Percentiles rank a stretch among this genome's conserved stretches.
Conservation (phyloP, 495 filamentous ascomycete genomes). For the Penicillium paxilli region DNA sequence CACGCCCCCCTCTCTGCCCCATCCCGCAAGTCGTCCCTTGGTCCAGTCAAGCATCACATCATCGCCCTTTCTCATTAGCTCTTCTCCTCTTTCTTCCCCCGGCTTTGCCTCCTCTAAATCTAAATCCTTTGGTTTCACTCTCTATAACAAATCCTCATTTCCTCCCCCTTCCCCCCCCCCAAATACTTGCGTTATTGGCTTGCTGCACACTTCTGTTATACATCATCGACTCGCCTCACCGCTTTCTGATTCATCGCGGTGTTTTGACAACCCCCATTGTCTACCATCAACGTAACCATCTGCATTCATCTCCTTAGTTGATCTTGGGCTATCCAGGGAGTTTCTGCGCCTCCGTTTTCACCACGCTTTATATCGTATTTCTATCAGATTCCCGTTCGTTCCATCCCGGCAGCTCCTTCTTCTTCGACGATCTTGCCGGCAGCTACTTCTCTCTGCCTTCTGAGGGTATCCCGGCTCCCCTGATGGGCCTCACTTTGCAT, state of each 20-base stretch:
- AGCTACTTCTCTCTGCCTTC: constrained; percentile 3
- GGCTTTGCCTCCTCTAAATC: constrained; percentile 8
- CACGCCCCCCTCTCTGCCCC: constrained; percentile 21
- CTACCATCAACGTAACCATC: not conserved
- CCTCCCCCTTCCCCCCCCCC: constrained; percentile 1
- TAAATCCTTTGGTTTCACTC: not conserved
- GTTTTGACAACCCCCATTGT: constrained; percentile 5
- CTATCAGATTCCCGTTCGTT: constrained; percentile 7
- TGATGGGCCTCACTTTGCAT: constrained; percentile 36
- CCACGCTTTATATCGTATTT: constrained; percentile 6
- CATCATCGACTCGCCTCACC: constrained; percentile 27
- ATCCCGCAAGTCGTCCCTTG: constrained; percentile 27
- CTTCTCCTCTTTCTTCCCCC: constrained; percentile 15
- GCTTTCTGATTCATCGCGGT: constrained; percentile 20
- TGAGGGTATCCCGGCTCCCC: constrained; percentile 19
- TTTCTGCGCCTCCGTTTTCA: constrained; percentile 10
- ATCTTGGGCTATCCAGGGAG: not conserved
- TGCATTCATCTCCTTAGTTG: constrained; percentile 3
- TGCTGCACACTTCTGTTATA: constrained; percentile 5
- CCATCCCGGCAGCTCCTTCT: constrained; percentile 14
- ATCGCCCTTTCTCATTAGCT: constrained; percentile 26
- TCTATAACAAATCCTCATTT: not conserved
- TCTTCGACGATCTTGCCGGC: constrained; percentile 15
- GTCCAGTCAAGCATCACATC: constrained; percentile 37
- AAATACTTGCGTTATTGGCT: too few relatives aligned